Evolutionary conservation across 257 asterid genomes (phyloP), one percentile per base, ranked within the genome.

Genomic region (Nemophila menziesii): DNA sequence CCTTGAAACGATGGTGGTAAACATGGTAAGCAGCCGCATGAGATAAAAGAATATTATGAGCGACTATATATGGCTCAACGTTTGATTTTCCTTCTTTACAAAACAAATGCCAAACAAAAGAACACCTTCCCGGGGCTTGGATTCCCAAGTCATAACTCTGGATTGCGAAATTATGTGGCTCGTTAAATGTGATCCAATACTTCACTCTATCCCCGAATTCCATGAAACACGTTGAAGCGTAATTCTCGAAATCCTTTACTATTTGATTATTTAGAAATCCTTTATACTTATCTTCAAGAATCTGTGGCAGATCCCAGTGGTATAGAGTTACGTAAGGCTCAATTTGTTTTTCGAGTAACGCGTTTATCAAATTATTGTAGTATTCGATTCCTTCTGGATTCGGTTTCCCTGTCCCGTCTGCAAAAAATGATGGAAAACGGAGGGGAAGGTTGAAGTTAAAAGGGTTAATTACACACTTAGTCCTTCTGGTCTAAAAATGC

Each of bases 61-160:
- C 94, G 15, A 76, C 92, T 0, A 66, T 19, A 37, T 86, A 86
- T 27, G 94, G 94, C 48, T 86, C 96, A 10, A 60, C 66, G 0
- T 86, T 72, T 3, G 96, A 86, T 22, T 81, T 67, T 50, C 94
- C 96, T n/a, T 19, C 51, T 56, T 62, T 72, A 63, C 96, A 86
- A 39, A 78, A 42, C 9, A 66, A 33, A 63, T 78, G 89, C 43
- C 85, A 84, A 11, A 75, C 59, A 50, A 86, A 58, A 1, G 94
- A 86, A 56, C 96, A 86, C 65, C 96, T 70, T 11, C 96, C 96
- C 0, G 93, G 96, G 19, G 96, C 96, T 71, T 86, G 94, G 62
- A 86, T 46, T 5, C 96, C 94, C 1, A 59, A 55, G 48, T 78
- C 86, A 40, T 75, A 76, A 20, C 96, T 93, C 68, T 68, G 77